Evolutionary conservation across 257 asterid species (phyloP), one percentile per base, ranked within the genome.

Genomic region (Marsdenia floribunda): DNA sequence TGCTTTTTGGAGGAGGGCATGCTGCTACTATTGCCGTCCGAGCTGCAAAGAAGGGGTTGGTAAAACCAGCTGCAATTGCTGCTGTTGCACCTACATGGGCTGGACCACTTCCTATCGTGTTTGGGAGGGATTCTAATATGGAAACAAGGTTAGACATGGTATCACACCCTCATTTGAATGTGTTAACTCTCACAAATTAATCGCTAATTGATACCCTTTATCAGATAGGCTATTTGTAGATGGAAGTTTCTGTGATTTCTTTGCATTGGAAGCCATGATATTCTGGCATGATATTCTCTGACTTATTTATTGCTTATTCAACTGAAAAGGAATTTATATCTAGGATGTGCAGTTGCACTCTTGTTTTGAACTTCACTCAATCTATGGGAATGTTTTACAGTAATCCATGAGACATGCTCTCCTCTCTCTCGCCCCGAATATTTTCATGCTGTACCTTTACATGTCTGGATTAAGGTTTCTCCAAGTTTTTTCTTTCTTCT

Each of bases 71-170:
- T 71, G 96, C 91, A 73, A 87, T 94, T 82, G 98, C 97, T 79
- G 94, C 96, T 70, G 83, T 94, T 81, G 97, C 98, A 37, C 98
- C 98, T 57, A 92, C 98, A 72, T 94, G 98, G 98, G 94, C 97
- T 18, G 98, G 97, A 46, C 98, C 97, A 72, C 97, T 94, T 80
- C 97, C 97, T 40, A 90, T 92, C 44, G 97, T 90, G 57, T 94
- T 94, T 78, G 97, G 98, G 54, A 84, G 82, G 85, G 98, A 91
- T 82, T 85, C 97, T 61, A 89, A 72, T 63, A 94, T 92, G 97
- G 97, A 89, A 75, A 81, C 96, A 53, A 89, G 98, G 98, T 94
- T 85, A 15, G 9, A 53, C 52, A 35, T 74, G 24, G 71, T 21
- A 33, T 70, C 24, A 49, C 52, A n/a, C 35, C 61, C 33, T 64